Evolutionary conservation across 2,329 filamentous ascomycete species (phyloP), one percentile per base, ranked within the genome.

Genomic region (Ophiostoma montium): DNA sequence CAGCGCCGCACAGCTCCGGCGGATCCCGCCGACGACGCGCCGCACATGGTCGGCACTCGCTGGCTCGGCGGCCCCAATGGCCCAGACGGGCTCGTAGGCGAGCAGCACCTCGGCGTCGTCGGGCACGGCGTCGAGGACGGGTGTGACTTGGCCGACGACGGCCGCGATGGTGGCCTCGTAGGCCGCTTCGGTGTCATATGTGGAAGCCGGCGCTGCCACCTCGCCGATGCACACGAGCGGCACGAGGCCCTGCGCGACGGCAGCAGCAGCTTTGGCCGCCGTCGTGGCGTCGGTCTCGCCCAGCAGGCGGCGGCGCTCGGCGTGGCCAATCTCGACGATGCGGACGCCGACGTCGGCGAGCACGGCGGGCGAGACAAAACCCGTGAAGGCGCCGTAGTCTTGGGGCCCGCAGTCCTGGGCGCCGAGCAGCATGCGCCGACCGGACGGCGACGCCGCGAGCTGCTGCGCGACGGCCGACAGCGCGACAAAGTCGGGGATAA

Each of bases 61-160:
- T 2, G 86, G 86, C 58, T 81, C 69, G 1, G 74, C 68, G 10
- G 85, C 80, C 0, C 86, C 86, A 63, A 92, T 94, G 1, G 86
- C 86, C 86, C 86, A 94, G 1, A 92, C 85, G 8, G 86, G 86
- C 67, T 94, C 86, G 60, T 94, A 94, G 1, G 86, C 86, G 50
- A 94, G 72, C 7, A 90, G 75, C 5, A 92, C 73, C 44, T 87
- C 81, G 0, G 78, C 75, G 15, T 77, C 70, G 11, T 69, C 68
- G 1, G 79, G 72, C 8, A 90, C 67, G 0, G 70, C 74, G 1
- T 67, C 66, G 47, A 92, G 61, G 2, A 86, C 78, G 1, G 76
- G 68, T 35, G 71, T 69, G 50, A 94, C 70, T 63, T 90, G 84
- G 5, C 67, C 65, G 33, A 67, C 69, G 57, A 84, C 85, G 62